Percentiles rank a stretch among this genome's conserved stretches.
Evolutionary conservation across 176 grass and related monocot species (phyloP).

Genomic region (Rhipidocladum racemiflorum): DNA sequence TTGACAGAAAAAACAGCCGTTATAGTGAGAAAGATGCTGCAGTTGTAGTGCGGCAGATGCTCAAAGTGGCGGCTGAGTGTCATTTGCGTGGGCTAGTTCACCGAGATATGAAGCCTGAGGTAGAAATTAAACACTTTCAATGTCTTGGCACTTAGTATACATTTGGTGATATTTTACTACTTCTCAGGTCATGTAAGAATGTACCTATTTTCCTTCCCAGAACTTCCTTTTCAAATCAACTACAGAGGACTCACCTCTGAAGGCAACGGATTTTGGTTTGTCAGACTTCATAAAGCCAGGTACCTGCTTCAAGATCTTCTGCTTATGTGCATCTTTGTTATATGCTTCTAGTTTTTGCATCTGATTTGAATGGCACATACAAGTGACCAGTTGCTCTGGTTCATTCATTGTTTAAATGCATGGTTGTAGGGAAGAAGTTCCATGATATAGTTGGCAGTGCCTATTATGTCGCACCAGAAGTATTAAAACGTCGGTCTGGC

Average conservation of each 20-base stretch:
- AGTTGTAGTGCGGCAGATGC: constrained; percentile 90
- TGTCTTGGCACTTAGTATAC: constrained; percentile 25
- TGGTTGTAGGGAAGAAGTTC: constrained; percentile 78
- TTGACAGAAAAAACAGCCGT: constrained; percentile 85
- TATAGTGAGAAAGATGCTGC: constrained; percentile 99
- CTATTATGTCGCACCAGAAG: constrained; percentile 98
- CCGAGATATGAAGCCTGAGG: constrained; percentile 99
- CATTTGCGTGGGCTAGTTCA: constrained; percentile 96
- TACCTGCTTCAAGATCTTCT: constrained; percentile 28
- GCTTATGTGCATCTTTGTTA: constrained; percentile 25
- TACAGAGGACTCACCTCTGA: constrained; percentile 70
- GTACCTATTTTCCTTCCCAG: constrained; percentile 70
- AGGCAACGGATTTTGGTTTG: constrained; percentile 98
- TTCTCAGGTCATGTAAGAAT: constrained; percentile 53
- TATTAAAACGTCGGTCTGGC: constrained; percentile 81
- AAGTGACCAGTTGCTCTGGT: constrained; percentile 7
- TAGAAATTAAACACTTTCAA: constrained; percentile 37
- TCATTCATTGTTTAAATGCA: constrained; percentile 20
- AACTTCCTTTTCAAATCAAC: constrained; percentile 99
- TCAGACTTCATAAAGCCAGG: constrained; percentile 95
- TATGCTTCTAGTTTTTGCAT: constrained; percentile 9
- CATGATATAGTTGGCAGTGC: constrained; percentile 96
- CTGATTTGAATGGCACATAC: not conserved
- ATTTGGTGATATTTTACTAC: constrained; percentile 55
- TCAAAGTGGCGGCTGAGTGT: constrained; percentile 95